phyloP scores from a whole-genome alignment of 2,329 filamentous ascomycete genomes.

The Pyrenochaeta sp. region DNA sequence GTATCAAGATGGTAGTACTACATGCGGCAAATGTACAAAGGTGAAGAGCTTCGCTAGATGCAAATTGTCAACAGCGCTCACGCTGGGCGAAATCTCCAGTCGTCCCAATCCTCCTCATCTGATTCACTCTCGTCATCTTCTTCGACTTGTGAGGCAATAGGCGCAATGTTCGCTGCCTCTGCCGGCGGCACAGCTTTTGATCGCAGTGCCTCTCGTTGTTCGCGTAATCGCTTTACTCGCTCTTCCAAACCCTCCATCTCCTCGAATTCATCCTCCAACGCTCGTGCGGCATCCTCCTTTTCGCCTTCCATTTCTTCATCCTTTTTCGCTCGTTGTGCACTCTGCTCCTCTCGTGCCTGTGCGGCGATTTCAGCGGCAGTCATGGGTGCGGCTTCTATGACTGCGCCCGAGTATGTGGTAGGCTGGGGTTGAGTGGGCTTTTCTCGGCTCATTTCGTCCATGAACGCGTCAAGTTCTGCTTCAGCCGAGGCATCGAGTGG shows the following conservation, averaged over 20 bases:
- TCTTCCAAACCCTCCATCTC: constrained; percentile 60
- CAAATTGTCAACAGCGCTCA: constrained; percentile 21
- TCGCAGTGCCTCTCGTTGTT: constrained; percentile 56
- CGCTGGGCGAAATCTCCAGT: constrained; percentile 48
- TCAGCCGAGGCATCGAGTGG: constrained; percentile 31
- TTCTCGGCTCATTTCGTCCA: constrained; percentile 70
- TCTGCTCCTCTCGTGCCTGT: constrained; percentile 55
- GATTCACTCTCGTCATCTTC: constrained; percentile 48
- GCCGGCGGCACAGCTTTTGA: constrained; percentile 21
- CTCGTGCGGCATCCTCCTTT: constrained; percentile 56
- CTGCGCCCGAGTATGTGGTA: constrained; percentile 58
- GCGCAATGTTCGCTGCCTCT: constrained; percentile 13
- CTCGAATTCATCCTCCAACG: constrained; percentile 59
- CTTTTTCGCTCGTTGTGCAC: constrained; percentile 50
- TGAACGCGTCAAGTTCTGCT: constrained; percentile 65
- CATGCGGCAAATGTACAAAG: constrained; percentile 24
- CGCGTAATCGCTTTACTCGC: constrained; percentile 54
- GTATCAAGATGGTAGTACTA: constrained; percentile 30
- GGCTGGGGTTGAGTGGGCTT: constrained; percentile 84
- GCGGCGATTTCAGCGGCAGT: constrained; percentile 57
- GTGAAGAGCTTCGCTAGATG: constrained; percentile 4
- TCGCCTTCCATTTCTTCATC: constrained; percentile 59
- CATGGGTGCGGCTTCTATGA: constrained; percentile 58
- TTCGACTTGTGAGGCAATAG: constrained; percentile 12
- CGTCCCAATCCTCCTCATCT: constrained; percentile 51